Evolutionary conservation across 106 monocot genomes (phyloP).

Genomic region (Acanthochlamys bracteata): DNA sequence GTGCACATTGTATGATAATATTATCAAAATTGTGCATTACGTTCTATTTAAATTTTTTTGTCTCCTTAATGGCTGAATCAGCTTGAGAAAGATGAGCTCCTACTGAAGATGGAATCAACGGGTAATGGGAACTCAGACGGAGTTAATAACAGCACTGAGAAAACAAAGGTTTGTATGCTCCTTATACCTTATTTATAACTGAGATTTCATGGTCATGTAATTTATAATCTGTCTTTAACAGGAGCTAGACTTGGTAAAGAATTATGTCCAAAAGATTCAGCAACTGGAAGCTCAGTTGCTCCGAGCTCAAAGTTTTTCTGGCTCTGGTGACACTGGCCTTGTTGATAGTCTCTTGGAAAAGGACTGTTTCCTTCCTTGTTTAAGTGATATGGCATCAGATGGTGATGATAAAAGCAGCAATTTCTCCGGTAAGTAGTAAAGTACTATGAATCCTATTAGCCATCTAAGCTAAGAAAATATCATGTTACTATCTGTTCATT

Average conservation of each 20-base stretch:
- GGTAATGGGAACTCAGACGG: constrained; percentile 58
- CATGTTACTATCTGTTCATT: not conserved
- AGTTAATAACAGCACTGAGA: constrained; percentile 41
- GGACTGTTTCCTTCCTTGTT: constrained; percentile 18
- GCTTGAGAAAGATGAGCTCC: constrained; percentile 82
- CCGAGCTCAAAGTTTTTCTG: constrained; percentile 27
- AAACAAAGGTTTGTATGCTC: constrained; percentile 28
- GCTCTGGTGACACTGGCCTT: constrained; percentile 15
- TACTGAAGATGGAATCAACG: constrained; percentile 58
- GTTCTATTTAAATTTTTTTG: not conserved
- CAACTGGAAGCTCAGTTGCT: constrained; percentile 68
- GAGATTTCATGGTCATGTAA: not conserved
- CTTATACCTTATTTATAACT: not conserved
- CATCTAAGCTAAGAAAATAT: not conserved
- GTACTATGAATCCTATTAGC: not conserved
- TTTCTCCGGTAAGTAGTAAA: constrained; percentile 26
- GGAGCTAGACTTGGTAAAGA: constrained; percentile 59
- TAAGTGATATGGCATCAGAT: constrained; percentile 25
- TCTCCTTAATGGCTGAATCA: constrained; percentile 11
- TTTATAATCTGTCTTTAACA: constrained; percentile 9
- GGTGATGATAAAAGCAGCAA: constrained; percentile 22
- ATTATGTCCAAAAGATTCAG: constrained; percentile 73
- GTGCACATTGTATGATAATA: no score
- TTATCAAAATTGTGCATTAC: not conserved
- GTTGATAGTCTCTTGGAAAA: constrained; percentile 42